Evolutionary conservation across 441 rosid species (phyloP), one percentile per base, ranked within the genome.

Genomic region (Syzygium malaccense): DNA sequence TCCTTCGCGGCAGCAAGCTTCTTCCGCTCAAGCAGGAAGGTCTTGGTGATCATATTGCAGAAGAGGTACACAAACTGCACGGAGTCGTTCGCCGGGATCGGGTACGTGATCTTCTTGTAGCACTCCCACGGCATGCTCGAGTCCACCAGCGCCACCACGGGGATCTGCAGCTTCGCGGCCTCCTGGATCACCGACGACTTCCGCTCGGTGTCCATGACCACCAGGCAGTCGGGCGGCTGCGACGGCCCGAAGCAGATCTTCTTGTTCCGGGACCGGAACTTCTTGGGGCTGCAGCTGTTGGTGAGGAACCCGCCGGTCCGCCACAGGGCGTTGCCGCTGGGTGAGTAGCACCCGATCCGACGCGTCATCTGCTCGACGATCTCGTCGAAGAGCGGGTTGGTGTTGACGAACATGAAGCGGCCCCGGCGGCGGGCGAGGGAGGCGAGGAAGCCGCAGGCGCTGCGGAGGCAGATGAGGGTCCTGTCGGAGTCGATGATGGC

Each of bases 61-160:
- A 97, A 95, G 95, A 98, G 93, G 91, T 97, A 98, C 58, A 98
- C 99, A 88, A 98, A 98, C 94, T 98, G 95, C 23, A 94, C 98
- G 1, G 99, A 96, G 78, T 98, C 98, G 91, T 96, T 96, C 37
- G 97, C 99, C 0, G 99, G 99, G 75, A 98, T 93, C 1, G 99
- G 99, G 88, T 98, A 98, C 1, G 99, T 93, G 88, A 98, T 92
- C 93, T 90, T 95, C 94, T 93, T 93, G 84, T 91, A 98, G 30
- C 86, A 91, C 87, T 98, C 98, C 97, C 92, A 94, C 2, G 99
- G 99, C 94, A 95, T 94, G 88, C 91, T 95, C 6, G 99, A 94
- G 91, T 96, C 98, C 8, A 98, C 99, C 86, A 98, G 90, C 17
- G 97, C 97, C 88, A 98, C 99, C 86, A 97, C 94, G 2, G 99